These are phyloP conservation scores for Umbelopsis sp. DNA, from an alignment of 192 early-diverging fungal genomes.

Conservation along the genomic window DNA sequence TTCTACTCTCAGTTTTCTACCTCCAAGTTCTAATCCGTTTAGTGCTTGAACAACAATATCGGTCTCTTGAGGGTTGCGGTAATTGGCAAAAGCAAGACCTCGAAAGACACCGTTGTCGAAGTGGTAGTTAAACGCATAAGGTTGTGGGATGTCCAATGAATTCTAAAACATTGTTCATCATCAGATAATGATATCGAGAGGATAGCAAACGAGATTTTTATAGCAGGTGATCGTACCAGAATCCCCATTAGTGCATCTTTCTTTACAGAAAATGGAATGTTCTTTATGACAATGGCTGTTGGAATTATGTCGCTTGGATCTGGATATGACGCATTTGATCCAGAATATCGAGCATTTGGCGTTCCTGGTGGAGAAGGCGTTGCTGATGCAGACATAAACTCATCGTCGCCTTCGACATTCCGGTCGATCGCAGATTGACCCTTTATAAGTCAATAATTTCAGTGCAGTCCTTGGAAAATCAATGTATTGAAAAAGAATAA, in stretches of 20 bases:
- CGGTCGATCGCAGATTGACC: constrained; percentile 11
- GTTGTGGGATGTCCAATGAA: constrained; percentile 67
- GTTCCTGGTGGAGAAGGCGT: constrained; percentile 21
- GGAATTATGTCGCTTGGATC: constrained; percentile 47
- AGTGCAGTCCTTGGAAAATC: neutral
- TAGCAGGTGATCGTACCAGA: constrained; percentile 44
- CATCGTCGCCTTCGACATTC: neutral
- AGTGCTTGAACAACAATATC: constrained; percentile 66
- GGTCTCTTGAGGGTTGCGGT: constrained; percentile 75
- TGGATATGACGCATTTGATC: neutral
- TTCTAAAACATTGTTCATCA: constrained; percentile 28
- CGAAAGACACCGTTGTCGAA: constrained; percentile 81
- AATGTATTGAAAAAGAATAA: neutral
- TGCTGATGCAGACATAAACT: neutral
- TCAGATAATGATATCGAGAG: neutral
- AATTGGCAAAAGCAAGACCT: constrained; percentile 82
- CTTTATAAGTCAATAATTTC: neutral
- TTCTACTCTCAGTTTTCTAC: constrained; percentile 77
- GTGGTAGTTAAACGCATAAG: constrained; percentile 85
- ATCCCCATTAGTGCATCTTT: constrained; percentile 72
- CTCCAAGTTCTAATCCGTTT: constrained; percentile 71
- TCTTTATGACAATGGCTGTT: constrained; percentile 82
- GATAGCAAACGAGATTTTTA: too few relatives aligned
- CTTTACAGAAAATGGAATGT: constrained; percentile 81
- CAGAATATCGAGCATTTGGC: constrained; percentile 15